Percentiles rank a stretch among this genome's conserved stretches.
These are phyloP conservation scores for Prunus salicina DNA, from an alignment of 306 rosid genomes.

Conservation along the genomic window DNA sequence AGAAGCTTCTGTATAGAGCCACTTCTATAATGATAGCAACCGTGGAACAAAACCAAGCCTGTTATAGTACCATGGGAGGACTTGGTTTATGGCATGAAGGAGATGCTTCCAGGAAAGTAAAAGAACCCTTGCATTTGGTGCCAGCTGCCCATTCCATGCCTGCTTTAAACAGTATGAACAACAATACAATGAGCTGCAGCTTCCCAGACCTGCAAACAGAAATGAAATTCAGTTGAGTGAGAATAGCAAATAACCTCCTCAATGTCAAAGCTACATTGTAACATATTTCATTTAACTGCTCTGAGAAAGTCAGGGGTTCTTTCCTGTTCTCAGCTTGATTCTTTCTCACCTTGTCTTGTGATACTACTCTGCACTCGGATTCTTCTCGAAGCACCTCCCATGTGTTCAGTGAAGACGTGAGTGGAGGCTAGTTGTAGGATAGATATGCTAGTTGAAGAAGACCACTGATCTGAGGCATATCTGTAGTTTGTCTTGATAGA, in stretches of 20 bases:
- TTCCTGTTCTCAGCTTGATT: constrained; percentile 7
- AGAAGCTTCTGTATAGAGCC: not conserved
- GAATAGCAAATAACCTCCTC: not conserved
- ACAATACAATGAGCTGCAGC: not conserved
- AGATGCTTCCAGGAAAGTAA: not conserved
- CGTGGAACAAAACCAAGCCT: not conserved
- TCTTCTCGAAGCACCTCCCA: not conserved
- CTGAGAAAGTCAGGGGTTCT: not conserved
- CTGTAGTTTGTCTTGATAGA: constrained; percentile 20
- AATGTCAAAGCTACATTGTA: not conserved
- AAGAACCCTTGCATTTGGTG: not conserved
- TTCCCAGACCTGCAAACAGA: constrained; percentile 37
- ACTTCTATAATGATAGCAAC: not conserved
- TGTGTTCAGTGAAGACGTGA: not conserved
- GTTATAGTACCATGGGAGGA: not conserved
- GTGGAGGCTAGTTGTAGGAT: not conserved
- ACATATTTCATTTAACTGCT: not conserved
- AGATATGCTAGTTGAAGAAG: not conserved
- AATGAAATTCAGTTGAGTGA: constrained; percentile 17
- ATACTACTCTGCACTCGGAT: not conserved
- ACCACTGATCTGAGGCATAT: not conserved
- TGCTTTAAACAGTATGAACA: not conserved
- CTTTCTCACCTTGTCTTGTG: constrained; percentile 41
- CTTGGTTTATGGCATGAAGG: not conserved
- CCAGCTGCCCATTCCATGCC: not conserved